Percentiles rank a stretch among this genome's conserved stretches.
Conservation (phyloP, 495 filamentous ascomycete genomes). For the Podospora fimiseda region DNA sequence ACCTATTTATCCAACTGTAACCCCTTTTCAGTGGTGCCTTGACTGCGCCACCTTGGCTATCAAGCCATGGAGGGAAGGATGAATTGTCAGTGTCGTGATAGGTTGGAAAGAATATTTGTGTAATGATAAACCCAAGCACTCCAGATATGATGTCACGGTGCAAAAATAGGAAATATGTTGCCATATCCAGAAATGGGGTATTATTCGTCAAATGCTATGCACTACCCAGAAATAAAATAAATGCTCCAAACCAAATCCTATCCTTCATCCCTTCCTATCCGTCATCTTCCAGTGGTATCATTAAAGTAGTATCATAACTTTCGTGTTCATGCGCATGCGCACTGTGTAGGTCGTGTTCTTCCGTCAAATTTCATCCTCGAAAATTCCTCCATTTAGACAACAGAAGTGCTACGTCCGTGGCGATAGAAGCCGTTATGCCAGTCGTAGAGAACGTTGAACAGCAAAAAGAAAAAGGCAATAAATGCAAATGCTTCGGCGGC, state of each 20-base stretch:
- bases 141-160: too few species aligned
- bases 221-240: not conserved
- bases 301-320: too few species aligned
- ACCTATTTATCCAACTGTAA: too few species aligned
- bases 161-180: too few species aligned
- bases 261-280: not conserved
- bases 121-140: too few species aligned
- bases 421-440: conserved; percentile 37
- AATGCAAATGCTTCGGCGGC: conserved; percentile 56
- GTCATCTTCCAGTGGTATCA: not conserved
- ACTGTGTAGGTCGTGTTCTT: not conserved
- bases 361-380: not conserved
- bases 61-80: not conserved
- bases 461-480: conserved; percentile 51
- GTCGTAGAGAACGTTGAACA: conserved; percentile 47
- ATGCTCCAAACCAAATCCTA: not conserved
- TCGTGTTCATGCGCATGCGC: too few species aligned
- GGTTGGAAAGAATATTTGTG: not conserved
- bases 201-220: too few species aligned
- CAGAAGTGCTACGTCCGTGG: conserved; percentile 18
- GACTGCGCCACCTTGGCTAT: not conserved
- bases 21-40: not conserved
- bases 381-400: conserved; percentile 19
- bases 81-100: not conserved
- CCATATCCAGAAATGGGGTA: too few species aligned